phyloP scores from a whole-genome alignment of 805 yeast genomes.

The Tetrapisispora pingtungensis region DNA sequence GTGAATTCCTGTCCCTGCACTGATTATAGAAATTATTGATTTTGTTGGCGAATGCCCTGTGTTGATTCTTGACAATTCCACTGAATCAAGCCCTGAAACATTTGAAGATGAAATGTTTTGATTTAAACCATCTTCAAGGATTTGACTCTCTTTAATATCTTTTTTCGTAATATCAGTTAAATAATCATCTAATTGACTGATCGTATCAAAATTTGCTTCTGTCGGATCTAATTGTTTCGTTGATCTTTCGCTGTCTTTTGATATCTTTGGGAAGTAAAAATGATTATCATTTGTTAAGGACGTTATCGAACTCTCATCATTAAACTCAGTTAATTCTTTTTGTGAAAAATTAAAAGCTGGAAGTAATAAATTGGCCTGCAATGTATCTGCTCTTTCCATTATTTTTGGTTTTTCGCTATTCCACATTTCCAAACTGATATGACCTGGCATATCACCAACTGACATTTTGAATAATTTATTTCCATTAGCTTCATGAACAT shows the following conservation, averaged over 20 bases:
- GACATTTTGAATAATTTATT: not conserved
- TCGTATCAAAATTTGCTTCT: constrained; percentile 11
- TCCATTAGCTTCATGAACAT: not conserved
- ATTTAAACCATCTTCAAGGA: constrained; percentile 19
- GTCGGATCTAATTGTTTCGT: not conserved
- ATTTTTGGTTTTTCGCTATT: constrained; percentile 12
- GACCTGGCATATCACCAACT: constrained; percentile 9
- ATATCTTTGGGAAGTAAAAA: constrained; percentile 16
- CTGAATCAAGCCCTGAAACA: constrained; percentile 8
- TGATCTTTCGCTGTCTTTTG: not conserved
- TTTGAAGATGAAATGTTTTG: constrained; percentile 15
- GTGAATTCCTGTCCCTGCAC: constrained; percentile 11
- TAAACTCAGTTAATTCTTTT: not conserved
- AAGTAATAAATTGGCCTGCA: constrained; percentile 9
- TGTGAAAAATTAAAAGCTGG: constrained; percentile 12
- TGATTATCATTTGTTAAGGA: constrained; percentile 6
- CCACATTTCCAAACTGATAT: constrained; percentile 20
- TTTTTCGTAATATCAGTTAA: constrained; percentile 11
- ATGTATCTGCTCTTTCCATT: constrained; percentile 10
- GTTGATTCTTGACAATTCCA: constrained; percentile 10
- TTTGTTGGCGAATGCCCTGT: constrained; percentile 28
- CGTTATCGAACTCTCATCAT: not conserved
- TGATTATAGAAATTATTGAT: constrained; percentile 23
- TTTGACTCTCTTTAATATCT: constrained; percentile 9
- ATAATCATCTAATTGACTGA: constrained; percentile 23